Evolutionary conservation across 192 early-diverging fungal species (phyloP), one percentile per base, ranked within the genome.

Genomic region (Spizellomyces sp.): DNA sequence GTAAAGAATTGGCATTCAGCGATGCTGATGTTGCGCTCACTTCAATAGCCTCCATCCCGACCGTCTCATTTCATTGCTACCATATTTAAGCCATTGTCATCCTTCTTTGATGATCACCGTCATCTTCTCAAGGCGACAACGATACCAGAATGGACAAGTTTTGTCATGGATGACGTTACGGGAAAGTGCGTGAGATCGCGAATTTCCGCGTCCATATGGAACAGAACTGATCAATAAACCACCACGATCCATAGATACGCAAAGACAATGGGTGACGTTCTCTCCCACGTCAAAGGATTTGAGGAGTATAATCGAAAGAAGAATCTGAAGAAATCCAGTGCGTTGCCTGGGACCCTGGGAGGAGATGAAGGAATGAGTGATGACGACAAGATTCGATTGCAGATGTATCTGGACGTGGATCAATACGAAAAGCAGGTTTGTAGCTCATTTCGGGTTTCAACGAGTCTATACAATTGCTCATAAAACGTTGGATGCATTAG

Each of bases 51-150:
- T 15, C 74, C 74, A 9, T 63, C 58, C 10, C 71, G 52, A 47
- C 48, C 57, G 12, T 75, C 74, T 6, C 64, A 75, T 54, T 77
- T 67, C 48, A 45, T 77, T 64, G 46, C 69, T 6, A 69, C 70
- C 6, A 75, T 75, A 19, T 67, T 77, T 45, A 47, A 75, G 12
- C 75, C 75, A 10, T 42, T 75, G 1, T 50, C 17, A 21, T n/a
- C 59, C 6, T 75, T 75, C 43, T 52, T 73, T 9, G 67, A 71
- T 8, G 27, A 17, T 5, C 19, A 58, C 27, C 48, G 42, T 19
- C 47, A 64, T 45, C 60, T 63, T 5, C 59, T 60, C 5, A 64
- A 71, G 36, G 43, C 62, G 1, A 15, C 48, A 12, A 45, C 62
- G 14, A 41, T 45, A 6, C 5, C 42, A 27, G 62, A 63, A n/a